Percentiles rank a stretch among this genome's conserved stretches.
These are phyloP conservation scores for Suaeda aralocaspica DNA, from an alignment of 148 eudicot species.

Conservation along the genomic window DNA sequence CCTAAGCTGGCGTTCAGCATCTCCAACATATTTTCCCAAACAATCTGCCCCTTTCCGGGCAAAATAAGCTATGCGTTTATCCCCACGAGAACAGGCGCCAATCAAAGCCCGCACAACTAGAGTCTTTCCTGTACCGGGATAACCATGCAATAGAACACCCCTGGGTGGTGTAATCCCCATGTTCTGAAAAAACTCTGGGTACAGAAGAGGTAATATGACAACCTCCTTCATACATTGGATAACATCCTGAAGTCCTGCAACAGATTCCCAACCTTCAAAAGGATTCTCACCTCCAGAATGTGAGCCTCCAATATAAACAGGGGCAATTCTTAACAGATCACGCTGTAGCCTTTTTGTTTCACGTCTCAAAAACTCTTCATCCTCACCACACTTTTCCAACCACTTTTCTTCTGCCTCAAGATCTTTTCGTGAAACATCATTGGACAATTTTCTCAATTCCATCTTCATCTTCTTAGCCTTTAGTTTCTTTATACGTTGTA, in stretches of 20 bases:
- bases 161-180: constrained; percentile 93
- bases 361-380: constrained; percentile 91
- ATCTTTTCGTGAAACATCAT: constrained; percentile 84
- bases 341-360: constrained; percentile 95
- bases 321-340: constrained; percentile 84
- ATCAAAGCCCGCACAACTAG: constrained; percentile 83
- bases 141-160: constrained; percentile 93
- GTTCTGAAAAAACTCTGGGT: constrained; percentile 80
- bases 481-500: constrained; percentile 57
- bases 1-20: constrained; percentile 97
- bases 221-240: constrained; percentile 91
- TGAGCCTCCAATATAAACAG: constrained; percentile 84
- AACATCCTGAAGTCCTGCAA: constrained; percentile 91
- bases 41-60: constrained; percentile 99
- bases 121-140: constrained; percentile 98
- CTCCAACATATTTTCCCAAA: constrained; percentile 98
- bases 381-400: constrained; percentile 96
- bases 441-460: constrained; percentile 70
- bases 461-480: constrained; percentile 76
- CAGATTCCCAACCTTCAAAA: constrained; percentile 94
- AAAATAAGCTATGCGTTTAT: constrained; percentile 84
- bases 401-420: constrained; percentile 91
- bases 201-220: constrained; percentile 82
- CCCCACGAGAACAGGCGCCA: constrained; percentile 95
- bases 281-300: constrained; percentile 39